Conservation (phyloP, 2,329 filamentous ascomycete genomes). For the Lachnellula suecica region DNA sequence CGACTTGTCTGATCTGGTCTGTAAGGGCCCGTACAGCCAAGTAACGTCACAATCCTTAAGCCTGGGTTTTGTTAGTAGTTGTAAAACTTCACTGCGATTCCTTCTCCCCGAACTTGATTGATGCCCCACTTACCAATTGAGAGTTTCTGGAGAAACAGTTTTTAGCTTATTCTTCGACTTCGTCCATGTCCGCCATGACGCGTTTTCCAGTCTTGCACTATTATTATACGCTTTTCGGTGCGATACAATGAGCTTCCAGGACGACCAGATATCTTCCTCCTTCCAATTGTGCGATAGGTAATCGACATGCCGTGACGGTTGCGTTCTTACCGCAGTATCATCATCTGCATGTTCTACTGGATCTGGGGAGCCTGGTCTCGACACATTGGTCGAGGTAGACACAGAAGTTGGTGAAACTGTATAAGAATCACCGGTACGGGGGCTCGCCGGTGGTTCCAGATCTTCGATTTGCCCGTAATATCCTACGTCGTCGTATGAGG, state of each 20-base stretch:
- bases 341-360: conserved; percentile 38
- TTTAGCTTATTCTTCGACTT: conserved; percentile 85
- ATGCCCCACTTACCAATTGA: conserved; percentile 77
- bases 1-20: conserved; percentile 63
- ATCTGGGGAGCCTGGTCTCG: conserved; percentile 33
- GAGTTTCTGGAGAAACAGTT: conserved; percentile 84
- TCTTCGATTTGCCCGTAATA: conserved; percentile 40
- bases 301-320: conserved; percentile 80
- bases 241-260: conserved; percentile 89
- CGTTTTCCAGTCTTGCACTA: conserved; percentile 83
- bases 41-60: conserved; percentile 96
- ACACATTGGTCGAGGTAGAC: conserved; percentile 53
- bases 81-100: no score
- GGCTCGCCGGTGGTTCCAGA: conserved; percentile 50
- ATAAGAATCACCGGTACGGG: conserved; percentile 50
- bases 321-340: conserved; percentile 55
- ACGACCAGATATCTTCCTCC: conserved; percentile 97
- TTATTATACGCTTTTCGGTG: conserved; percentile 79
- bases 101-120: not conserved
- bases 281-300: conserved; percentile 94
- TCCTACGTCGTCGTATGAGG: conserved; percentile 40
- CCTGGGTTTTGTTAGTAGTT: conserved; percentile 52
- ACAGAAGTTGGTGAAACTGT: conserved; percentile 59
- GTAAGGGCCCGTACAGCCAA: conserved; percentile 93
- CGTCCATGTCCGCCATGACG: conserved; percentile 95